phyloP scores from a whole-genome alignment of 495 filamentous ascomycete genomes.

The Tuber aestivum region DNA sequence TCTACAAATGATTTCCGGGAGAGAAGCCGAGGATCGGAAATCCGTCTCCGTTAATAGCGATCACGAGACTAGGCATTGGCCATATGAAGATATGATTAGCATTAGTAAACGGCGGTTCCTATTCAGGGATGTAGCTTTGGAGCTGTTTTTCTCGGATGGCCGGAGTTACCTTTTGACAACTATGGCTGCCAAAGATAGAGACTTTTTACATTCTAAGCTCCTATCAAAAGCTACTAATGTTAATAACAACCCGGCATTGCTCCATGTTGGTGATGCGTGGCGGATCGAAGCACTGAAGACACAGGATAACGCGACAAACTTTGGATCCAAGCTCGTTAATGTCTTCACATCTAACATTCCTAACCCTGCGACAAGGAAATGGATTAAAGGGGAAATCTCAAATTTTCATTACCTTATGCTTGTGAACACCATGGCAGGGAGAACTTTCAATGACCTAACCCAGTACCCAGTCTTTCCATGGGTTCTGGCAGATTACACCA shows the following conservation, averaged over 20 bases:
- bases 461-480: conserved; percentile 98
- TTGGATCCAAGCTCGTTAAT: conserved; percentile 89
- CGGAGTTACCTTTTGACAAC: conserved; percentile 88
- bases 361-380: conserved; percentile 80
- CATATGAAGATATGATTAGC: conserved; percentile 88
- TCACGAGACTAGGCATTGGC: conserved; percentile 82
- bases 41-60: conserved; percentile 51
- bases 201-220: conserved; percentile 71
- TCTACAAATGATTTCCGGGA: conserved; percentile 81
- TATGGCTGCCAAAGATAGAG: conserved; percentile 62
- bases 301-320: conserved; percentile 66
- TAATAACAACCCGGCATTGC: conserved; percentile 51
- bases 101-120: conserved; percentile 95
- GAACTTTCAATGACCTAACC: conserved; percentile 96
- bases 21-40: conserved; percentile 59
- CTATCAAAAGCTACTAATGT: conserved; percentile 72
- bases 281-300: conserved; percentile 75
- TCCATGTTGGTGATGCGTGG: conserved; percentile 63
- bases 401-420: conserved; percentile 99
- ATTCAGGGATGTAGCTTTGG: conserved; percentile 89
- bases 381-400: conserved; percentile 89
- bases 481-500: conserved; percentile 93
- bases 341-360: conserved; percentile 71
- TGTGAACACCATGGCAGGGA: conserved; percentile 91
- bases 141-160: conserved; percentile 94